Evolutionary conservation across 148 eudicot genomes (phyloP), one percentile per base, ranked within the genome.

Genomic region (Diospyros kaki): DNA sequence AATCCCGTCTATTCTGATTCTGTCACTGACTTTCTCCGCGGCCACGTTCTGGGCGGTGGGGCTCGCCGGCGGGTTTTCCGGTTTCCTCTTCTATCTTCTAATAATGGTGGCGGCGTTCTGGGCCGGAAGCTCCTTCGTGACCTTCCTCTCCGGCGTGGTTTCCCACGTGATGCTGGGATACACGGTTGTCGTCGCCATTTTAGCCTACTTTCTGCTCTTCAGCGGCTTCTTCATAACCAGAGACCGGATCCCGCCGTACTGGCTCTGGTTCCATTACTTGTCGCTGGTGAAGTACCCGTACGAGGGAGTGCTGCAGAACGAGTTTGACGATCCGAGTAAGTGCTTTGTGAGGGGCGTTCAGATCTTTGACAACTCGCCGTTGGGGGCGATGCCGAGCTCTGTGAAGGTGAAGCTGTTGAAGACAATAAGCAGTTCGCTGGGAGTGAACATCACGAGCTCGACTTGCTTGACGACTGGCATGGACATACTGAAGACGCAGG

Each of bases 241-340:
- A 0, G 93, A 93, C 52, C 83, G 96, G 14, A 93, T 93, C 55
- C 98, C 96, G 0, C 0, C 75, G 0, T 93, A 93, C 39, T 93
- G 93, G 98, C 55, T 89, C 11, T 93, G 98, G 98, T 93, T 93
- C 74, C 98, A 93, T 51, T 93, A 90, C 68, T 45, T 81, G 12
- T 90, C 98, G 0, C 87, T 90, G 2, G 96, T 89, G 53, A 93
- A 89, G 78, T 93, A 93, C 71, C 98, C 96, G 0, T 93, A 83
- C 55, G 90, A 87, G 52, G 98, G 93, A 0, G 92, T 91, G 17
- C 69, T 91, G 6, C 93, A 85, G 68, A 93, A 87, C 72, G 98
- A 93, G 78, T 91, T 90, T 41, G 80, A 72, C 42, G 91, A 89
- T 59, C 89, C 86, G 1, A 68, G 64, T 5, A 86, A 78, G 72